Conservation (phyloP, 768 basidiomycete genomes). For the Chiua virens region DNA sequence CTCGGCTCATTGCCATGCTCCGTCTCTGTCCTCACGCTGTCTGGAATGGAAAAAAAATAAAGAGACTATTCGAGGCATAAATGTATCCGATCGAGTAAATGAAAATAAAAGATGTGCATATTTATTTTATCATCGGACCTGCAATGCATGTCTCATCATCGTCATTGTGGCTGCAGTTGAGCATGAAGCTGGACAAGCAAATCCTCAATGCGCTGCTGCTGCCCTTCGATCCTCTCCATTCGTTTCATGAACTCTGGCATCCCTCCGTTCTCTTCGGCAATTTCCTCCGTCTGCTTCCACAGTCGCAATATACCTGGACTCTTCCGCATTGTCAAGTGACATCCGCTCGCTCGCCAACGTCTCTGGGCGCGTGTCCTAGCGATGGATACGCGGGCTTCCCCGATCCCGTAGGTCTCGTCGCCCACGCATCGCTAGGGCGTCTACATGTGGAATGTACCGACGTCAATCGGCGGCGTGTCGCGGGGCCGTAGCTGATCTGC, state of each 20-base stretch:
- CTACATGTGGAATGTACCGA: conserved; percentile 30
- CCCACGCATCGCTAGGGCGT: conserved; percentile 14
- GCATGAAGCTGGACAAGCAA: conserved; percentile 38
- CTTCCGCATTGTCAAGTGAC: conserved; percentile 25
- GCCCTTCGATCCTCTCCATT: conserved; percentile 42
- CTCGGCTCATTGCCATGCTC: background rate
- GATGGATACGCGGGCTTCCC: conserved; percentile 14
- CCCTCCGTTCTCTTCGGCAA: conserved; percentile 25
- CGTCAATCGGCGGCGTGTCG: conserved; percentile 38
- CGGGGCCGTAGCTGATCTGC: conserved; percentile 38
- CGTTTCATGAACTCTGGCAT: conserved; percentile 32
- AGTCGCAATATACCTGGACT: conserved; percentile 12
- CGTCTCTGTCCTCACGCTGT: background rate
- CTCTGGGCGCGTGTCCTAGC: conserved; percentile 27
- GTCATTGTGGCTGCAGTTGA: conserved; percentile 3
- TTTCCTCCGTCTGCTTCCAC: conserved; percentile 30
- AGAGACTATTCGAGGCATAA: background rate
- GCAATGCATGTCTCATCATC: background rate
- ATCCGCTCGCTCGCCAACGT: conserved; percentile 12
- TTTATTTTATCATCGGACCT: too few species aligned
- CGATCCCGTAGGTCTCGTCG: background rate
- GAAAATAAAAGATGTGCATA: too few species aligned
- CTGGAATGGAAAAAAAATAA: background rate
- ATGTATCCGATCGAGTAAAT: too few species aligned
- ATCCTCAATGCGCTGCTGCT: conserved; percentile 50